Evolutionary conservation across 148 eudicot genomes (phyloP).

Genomic region (Vaccinium vitisidaea): DNA sequence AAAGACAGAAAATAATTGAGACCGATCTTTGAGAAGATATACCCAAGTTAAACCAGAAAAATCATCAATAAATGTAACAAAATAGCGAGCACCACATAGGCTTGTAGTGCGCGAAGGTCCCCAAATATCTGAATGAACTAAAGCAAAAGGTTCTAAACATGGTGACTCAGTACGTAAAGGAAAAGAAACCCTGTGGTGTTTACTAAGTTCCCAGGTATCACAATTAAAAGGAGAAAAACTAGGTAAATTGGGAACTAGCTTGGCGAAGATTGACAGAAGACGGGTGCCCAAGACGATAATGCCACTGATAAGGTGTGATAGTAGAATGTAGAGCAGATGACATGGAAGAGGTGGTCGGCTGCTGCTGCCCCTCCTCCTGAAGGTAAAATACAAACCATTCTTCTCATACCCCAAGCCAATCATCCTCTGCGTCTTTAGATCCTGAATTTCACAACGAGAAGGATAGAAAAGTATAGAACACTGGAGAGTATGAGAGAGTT

Average conservation of each 20-base stretch:
- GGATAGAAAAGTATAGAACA: not conserved
- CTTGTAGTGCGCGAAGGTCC: no score
- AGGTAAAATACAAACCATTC: not conserved
- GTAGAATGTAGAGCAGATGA: not conserved
- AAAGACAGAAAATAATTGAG: no score
- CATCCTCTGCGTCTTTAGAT: not conserved
- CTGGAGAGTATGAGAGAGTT: no score
- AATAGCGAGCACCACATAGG: no score
- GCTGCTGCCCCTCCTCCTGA: no score
- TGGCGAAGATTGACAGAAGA: not conserved
- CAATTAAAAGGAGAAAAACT: not conserved
- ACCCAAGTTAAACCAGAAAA: no score
- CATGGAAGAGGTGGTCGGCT: not conserved
- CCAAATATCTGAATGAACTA: no score
- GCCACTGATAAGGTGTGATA: not conserved
- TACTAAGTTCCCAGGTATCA: not conserved
- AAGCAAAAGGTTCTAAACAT: no score
- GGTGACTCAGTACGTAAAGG: no score
- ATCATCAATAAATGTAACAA: no score
- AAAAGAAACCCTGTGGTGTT: no score
- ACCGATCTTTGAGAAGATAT: no score
- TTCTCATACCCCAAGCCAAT: not conserved
- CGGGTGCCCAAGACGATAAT: not conserved
- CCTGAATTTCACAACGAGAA: not conserved
- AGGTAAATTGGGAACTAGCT: not conserved